These are phyloP conservation scores for Penicillium aurantiogriseum DNA, from an alignment of 2,329 filamentous ascomycete species.

Conservation along the genomic window DNA sequence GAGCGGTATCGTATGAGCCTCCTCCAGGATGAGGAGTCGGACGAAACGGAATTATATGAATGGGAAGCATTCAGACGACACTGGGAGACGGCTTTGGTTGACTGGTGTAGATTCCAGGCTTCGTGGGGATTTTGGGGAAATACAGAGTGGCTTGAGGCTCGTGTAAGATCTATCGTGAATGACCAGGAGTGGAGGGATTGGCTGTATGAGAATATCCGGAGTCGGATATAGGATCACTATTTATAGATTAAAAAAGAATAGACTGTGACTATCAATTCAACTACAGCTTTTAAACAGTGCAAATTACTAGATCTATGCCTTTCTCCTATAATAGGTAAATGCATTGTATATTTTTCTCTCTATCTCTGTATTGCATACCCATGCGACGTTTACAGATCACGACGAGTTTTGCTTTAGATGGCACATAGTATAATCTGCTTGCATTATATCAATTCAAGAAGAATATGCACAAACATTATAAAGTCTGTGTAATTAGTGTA, in stretches of 20 bases:
- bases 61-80: slow-evolving; percentile 58
- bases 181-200: slow-evolving; percentile 50
- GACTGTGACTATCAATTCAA: not conserved
- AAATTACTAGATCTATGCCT: too few species aligned
- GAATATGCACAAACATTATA: too few species aligned
- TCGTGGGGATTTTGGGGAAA: slow-evolving; percentile 64
- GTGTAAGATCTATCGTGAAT: slow-evolving; percentile 51
- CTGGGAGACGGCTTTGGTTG: slow-evolving; percentile 66
- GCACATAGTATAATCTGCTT: not conserved
- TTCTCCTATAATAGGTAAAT: too few species aligned
- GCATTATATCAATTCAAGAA: not conserved
- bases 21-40: slow-evolving; percentile 4
- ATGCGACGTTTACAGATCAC: too few species aligned
- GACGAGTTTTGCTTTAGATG: too few species aligned
- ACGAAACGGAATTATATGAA: slow-evolving; percentile 44
- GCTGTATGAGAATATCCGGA: slow-evolving; percentile 34
- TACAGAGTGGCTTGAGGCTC: slow-evolving; percentile 57
- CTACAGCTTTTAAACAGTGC: not conserved
- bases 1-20: slow-evolving; percentile 44
- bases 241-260: not conserved
- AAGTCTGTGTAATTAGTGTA: not conserved
- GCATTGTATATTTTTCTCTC: too few species aligned
- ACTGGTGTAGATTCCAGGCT: slow-evolving; percentile 64
- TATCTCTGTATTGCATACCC: too few species aligned
- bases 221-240: not conserved